Evolutionary conservation across 331 rosid species (phyloP).

Genomic region (Rhamnella rubrinervis): DNA sequence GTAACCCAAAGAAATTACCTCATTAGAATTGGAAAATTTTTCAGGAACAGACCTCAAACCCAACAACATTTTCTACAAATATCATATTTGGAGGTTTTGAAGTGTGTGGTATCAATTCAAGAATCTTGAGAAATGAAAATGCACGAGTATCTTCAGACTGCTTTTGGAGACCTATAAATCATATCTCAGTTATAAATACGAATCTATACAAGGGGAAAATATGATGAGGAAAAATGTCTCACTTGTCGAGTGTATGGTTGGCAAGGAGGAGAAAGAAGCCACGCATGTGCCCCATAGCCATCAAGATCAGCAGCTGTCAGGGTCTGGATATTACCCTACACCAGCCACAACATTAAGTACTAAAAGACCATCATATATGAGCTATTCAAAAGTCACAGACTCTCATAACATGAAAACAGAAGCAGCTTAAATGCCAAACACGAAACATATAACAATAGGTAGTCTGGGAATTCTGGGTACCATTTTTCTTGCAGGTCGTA

Average conservation of each 20-base stretch:
- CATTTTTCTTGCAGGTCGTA: no score
- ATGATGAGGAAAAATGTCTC: slow-evolving; percentile 15
- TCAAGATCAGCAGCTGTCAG: slow-evolving; percentile 77
- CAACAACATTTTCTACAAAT: slow-evolving; percentile 92
- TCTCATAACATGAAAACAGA: slow-evolving; percentile 2
- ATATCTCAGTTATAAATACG: slow-evolving; percentile 17
- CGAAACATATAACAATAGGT: background rate
- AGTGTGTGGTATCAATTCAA: slow-evolving; percentile 68
- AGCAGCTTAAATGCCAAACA: background rate
- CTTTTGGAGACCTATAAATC: slow-evolving; percentile 80
- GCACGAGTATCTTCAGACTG: slow-evolving; percentile 92
- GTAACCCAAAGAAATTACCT: background rate
- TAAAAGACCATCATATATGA: no score
- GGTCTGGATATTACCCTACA: slow-evolving; percentile 84
- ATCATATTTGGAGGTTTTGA: slow-evolving; percentile 67
- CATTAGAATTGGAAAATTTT: slow-evolving; percentile 20
- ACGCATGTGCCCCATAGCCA: slow-evolving; percentile 69
- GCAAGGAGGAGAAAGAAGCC: slow-evolving; percentile 99
- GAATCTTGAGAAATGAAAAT: slow-evolving; percentile 89
- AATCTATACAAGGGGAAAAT: slow-evolving; percentile 4
- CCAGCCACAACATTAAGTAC: slow-evolving; percentile 11
- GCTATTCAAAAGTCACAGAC: no score
- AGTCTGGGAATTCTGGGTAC: background rate
- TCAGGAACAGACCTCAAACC: slow-evolving; percentile 74
- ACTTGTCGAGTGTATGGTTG: slow-evolving; percentile 98